Percentiles rank a stretch among this genome's conserved stretches.
Evolutionary conservation across 1,284 basidiomycete genomes (phyloP).

Genomic region (Trichosporon sp.): DNA sequence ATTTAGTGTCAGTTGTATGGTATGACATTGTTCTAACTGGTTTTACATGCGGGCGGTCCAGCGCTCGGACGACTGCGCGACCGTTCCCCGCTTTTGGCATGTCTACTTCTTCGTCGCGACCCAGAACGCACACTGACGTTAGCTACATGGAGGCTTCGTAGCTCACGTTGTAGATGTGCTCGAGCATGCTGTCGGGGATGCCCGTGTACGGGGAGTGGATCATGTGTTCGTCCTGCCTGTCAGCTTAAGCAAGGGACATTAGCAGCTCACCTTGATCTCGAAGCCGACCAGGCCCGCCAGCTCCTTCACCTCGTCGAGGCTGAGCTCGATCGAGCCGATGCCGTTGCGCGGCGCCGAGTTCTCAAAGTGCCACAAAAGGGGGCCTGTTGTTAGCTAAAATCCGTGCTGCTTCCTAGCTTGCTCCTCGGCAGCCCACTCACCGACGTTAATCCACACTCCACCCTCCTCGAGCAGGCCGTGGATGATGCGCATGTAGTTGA

Average conservation of each 20-base stretch:
- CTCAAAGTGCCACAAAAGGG: slow-evolving; percentile 94
- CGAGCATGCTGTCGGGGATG: slow-evolving; percentile 76
- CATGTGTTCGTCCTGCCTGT: slow-evolving; percentile 65
- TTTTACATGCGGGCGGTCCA: background rate
- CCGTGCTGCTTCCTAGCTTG: background rate
- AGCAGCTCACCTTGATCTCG: slow-evolving; percentile 63
- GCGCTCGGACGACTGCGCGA: background rate
- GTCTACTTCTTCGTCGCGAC: slow-evolving; percentile 61
- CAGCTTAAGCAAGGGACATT: background rate
- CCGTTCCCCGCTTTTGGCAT: background rate
- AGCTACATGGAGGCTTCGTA: background rate
- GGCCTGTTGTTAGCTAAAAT: slow-evolving; percentile 57
- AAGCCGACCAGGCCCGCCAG: slow-evolving; percentile 77
- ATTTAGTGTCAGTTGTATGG: background rate
- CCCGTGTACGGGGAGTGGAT: slow-evolving; percentile 84
- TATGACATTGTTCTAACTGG: background rate
- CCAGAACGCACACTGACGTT: slow-evolving; percentile 64
- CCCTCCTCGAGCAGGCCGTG: slow-evolving; percentile 71
- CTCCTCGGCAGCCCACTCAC: slow-evolving; percentile 44
- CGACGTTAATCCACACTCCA: slow-evolving; percentile 88
- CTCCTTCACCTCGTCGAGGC: slow-evolving; percentile 77
- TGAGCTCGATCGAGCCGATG: slow-evolving; percentile 73
- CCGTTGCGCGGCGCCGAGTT: slow-evolving; percentile 61
- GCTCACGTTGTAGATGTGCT: slow-evolving; percentile 71
- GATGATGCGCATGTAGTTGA: slow-evolving; percentile 82